These are phyloP conservation scores for Blastobotrys ciferrii DNA, from an alignment of 1,139 yeast species.

Conservation along the genomic window DNA sequence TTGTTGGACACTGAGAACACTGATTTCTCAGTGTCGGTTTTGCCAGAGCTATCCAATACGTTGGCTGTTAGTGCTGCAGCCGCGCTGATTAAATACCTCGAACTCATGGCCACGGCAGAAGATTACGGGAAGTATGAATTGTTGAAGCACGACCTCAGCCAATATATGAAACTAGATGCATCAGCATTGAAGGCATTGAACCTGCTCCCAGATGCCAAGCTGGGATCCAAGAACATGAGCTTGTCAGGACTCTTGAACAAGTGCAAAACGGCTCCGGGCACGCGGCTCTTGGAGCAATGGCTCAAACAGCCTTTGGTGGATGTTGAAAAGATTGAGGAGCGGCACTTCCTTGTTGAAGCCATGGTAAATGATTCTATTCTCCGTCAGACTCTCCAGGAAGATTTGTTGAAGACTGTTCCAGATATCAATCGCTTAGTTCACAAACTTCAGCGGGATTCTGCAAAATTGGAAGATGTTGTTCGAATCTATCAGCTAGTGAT, in stretches of 20 bases:
- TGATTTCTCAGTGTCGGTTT: constrained; percentile 48
- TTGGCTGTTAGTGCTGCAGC: constrained; percentile 53
- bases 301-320: constrained; percentile 88
- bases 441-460: constrained; percentile 52
- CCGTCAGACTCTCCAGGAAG: constrained; percentile 64
- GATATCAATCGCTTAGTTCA: constrained; percentile 75
- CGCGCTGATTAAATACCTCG: constrained; percentile 64
- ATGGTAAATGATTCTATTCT: constrained; percentile 64
- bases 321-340: constrained; percentile 52
- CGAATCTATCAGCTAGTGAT: constrained; percentile 77
- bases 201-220: constrained; percentile 63
- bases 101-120: constrained; percentile 53
- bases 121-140: constrained; percentile 49
- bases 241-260: constrained; percentile 80
- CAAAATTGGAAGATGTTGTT: constrained; percentile 82
- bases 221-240: constrained; percentile 56
- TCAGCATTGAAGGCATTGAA: constrained; percentile 88
- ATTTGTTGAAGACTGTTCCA: constrained; percentile 70
- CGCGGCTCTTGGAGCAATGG: constrained; percentile 88
- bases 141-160: constrained; percentile 64
- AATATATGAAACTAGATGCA: constrained; percentile 85
- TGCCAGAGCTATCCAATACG: constrained; percentile 53
- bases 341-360: constrained; percentile 72
- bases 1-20: constrained; percentile 52
- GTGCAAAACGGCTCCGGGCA: constrained; percentile 84